Percentiles rank a stretch among this genome's conserved stretches.
These are phyloP conservation scores for Xylaria flabelliformis DNA, from an alignment of 495 filamentous ascomycete genomes.

Conservation along the genomic window DNA sequence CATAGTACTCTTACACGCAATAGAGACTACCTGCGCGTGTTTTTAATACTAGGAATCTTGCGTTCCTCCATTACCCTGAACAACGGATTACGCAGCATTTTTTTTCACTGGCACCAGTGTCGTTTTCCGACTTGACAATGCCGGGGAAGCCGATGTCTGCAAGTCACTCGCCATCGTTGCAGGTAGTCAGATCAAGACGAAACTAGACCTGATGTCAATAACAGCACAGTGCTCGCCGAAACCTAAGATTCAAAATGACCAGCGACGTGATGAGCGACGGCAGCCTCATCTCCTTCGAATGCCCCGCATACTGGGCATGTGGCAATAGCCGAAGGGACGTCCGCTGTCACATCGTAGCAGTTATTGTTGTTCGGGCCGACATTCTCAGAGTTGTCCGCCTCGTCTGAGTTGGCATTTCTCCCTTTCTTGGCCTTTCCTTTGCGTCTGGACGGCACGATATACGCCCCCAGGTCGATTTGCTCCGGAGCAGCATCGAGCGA, in stretches of 20 bases:
- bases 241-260: conserved; percentile 53
- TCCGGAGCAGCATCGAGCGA: conserved; percentile 33
- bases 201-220: neutral
- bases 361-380: conserved; percentile 15
- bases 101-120: neutral
- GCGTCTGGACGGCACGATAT: conserved; percentile 52
- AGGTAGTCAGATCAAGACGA: neutral
- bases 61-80: neutral
- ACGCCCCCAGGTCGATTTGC: conserved; percentile 49
- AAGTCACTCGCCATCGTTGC: neutral
- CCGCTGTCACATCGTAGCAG: conserved; percentile 9
- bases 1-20: neutral
- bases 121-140: neutral
- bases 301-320: conserved; percentile 65
- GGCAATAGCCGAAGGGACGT: conserved; percentile 34
- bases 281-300: conserved; percentile 65
- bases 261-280: conserved; percentile 65
- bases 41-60: neutral
- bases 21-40: neutral
- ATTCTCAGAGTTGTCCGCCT: conserved; percentile 20
- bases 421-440: conserved; percentile 37
- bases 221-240: neutral
- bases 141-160: neutral
- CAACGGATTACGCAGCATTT: neutral
- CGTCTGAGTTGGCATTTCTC: conserved; percentile 29